Evolutionary conservation across 2,329 filamentous ascomycete genomes (phyloP).

Genomic region (Aspergillus sp.): DNA sequence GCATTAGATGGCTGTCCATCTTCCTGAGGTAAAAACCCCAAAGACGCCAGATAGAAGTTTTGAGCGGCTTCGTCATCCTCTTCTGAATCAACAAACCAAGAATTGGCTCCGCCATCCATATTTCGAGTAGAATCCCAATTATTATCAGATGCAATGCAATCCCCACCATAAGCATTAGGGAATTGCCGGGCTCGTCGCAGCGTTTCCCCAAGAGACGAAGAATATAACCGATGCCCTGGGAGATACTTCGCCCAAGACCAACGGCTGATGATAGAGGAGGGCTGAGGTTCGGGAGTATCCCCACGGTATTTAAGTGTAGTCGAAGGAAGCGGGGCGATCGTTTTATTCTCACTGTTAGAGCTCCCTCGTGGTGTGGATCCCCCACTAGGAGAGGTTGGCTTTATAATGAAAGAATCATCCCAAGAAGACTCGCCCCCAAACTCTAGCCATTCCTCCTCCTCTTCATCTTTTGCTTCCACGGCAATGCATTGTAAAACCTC

Average conservation of each 20-base stretch:
- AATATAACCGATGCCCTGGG: constrained; percentile 58
- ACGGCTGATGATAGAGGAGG: constrained; percentile 30
- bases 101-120: constrained; percentile 19
- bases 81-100: constrained; percentile 35
- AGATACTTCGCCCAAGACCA: constrained; percentile 42
- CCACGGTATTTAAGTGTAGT: constrained; percentile 83
- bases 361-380: constrained; percentile 57
- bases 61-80: constrained; percentile 57
- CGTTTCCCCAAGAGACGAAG: constrained; percentile 75
- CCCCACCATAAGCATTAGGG: constrained; percentile 64
- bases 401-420: constrained; percentile 84
- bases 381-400: constrained; percentile 55
- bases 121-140: constrained; percentile 42
- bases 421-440: constrained; percentile 62
- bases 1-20: constrained; percentile 65
- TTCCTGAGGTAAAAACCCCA: constrained; percentile 85
- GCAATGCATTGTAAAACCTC: constrained; percentile 96
- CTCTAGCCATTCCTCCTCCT: constrained; percentile 39
- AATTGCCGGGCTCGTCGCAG: constrained; percentile 66
- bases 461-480: constrained; percentile 75
- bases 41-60: constrained; percentile 74
- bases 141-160: constrained; percentile 51
- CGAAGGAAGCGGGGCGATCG: constrained; percentile 81
- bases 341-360: constrained; percentile 69
- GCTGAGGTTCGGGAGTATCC: constrained; percentile 66